phyloP scores from a whole-genome alignment of 2,329 filamentous ascomycete species.

The Nothophaeocryptopus gaeumannii region DNA sequence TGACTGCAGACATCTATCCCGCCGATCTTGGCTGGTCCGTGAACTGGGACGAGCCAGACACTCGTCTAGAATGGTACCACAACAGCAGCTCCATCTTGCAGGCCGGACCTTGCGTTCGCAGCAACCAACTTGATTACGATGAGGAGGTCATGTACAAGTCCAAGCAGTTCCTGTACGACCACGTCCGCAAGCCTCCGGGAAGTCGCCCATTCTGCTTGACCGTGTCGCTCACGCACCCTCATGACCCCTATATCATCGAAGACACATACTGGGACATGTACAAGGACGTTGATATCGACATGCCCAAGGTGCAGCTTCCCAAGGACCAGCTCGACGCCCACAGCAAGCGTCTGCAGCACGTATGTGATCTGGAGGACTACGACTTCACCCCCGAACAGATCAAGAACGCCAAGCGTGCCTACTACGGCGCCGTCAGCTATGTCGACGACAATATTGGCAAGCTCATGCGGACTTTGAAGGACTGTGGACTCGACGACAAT shows the following conservation, averaged over 20 bases:
- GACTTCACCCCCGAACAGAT: conserved; percentile 82
- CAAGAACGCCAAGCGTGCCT: conserved; percentile 78
- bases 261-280: conserved; percentile 92
- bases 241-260: conserved; percentile 93
- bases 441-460: conserved; percentile 90
- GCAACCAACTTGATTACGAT: conserved; percentile 93
- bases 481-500: conserved; percentile 76
- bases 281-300: conserved; percentile 79
- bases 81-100: conserved; percentile 92
- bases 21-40: conserved; percentile 93
- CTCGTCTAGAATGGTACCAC: conserved; percentile 90
- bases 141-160: conserved; percentile 94
- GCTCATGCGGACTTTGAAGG: conserved; percentile 71
- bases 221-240: conserved; percentile 88
- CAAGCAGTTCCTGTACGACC: conserved; percentile 84
- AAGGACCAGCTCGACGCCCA: conserved; percentile 82
- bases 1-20: conserved; percentile 95
- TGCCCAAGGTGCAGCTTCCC: conserved; percentile 74
- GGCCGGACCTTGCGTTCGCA: conserved; percentile 81
- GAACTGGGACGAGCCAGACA: conserved; percentile 87
- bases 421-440: conserved; percentile 90
- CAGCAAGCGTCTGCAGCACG: conserved; percentile 80
- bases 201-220: conserved; percentile 81
- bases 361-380: conserved; percentile 81
- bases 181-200: conserved; percentile 74